Percentiles rank a stretch among this genome's conserved stretches.
These are phyloP conservation scores for Pseudogymnoascus destructans DNA, from an alignment of 2,329 filamentous ascomycete species.

Conservation along the genomic window DNA sequence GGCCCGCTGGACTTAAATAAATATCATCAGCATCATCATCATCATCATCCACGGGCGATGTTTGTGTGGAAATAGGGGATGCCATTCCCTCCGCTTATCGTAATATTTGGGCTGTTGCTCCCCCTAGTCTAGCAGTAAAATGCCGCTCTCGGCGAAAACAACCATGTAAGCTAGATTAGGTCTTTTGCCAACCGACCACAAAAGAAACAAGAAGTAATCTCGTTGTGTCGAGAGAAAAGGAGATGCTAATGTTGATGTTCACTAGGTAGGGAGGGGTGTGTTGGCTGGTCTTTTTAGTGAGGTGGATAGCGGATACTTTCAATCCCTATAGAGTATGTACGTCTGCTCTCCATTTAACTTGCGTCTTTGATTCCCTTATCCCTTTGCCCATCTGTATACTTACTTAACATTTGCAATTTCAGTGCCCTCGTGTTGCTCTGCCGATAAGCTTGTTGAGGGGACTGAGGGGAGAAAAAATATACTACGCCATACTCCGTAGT, in stretches of 20 bases:
- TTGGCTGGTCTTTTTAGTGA: too few species aligned
- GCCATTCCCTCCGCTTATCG: background rate
- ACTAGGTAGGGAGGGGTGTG: too few species aligned
- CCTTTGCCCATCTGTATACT: background rate
- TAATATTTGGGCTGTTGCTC: background rate
- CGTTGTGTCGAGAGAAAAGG: background rate
- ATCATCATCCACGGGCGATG: background rate
- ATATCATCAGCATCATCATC: too few species aligned
- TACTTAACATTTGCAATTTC: constrained; percentile 2
- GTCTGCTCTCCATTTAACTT: background rate
- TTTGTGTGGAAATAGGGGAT: constrained; percentile 3
- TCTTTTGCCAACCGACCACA: background rate
- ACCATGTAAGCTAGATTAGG: constrained; percentile 8
- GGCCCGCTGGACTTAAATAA: too few species aligned
- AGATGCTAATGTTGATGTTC: background rate
- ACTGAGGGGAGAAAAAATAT: background rate
- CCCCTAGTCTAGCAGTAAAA: constrained; percentile 2
- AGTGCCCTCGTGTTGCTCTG: background rate
- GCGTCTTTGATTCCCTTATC: background rate
- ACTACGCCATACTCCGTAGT: background rate
- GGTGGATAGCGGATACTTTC: background rate
- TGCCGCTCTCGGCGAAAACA: constrained; percentile 8
- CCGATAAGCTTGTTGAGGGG: background rate
- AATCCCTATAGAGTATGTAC: background rate
- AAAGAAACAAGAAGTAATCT: background rate